phyloP scores from a whole-genome alignment of 192 early-diverging fungal genomes.

The Gamsiella multidivaricata region DNA sequence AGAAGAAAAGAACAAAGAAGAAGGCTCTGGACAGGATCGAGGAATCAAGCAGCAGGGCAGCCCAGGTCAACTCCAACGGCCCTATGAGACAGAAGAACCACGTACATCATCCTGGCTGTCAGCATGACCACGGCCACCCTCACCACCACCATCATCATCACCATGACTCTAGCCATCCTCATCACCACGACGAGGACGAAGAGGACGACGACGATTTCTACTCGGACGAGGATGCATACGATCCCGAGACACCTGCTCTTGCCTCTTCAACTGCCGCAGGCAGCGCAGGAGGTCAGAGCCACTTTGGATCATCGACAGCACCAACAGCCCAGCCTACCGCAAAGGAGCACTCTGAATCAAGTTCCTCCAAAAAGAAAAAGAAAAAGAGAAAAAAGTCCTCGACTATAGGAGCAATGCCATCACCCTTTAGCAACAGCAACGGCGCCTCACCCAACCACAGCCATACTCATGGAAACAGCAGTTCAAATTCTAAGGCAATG shows the following conservation, averaged over 20 bases:
- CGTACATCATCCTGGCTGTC: constrained; percentile 31
- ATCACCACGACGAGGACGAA: constrained; percentile 51
- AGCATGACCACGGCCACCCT: constrained; percentile 29
- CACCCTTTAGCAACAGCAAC: constrained; percentile 8
- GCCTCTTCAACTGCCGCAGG: constrained; percentile 18
- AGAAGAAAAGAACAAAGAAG: constrained; percentile 48
- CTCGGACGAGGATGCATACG: constrained; percentile 61
- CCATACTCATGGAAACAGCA: constrained; percentile 16
- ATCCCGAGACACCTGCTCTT: constrained; percentile 55
- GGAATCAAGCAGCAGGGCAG: constrained; percentile 14
- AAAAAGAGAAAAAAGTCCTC: constrained; percentile 64
- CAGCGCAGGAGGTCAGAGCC: constrained; percentile 12
- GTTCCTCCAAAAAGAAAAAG: constrained; percentile 59
- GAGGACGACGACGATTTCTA: constrained; percentile 58
- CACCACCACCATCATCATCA: constrained; percentile 25
- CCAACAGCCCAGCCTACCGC: constrained; percentile 8
- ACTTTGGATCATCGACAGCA: constrained; percentile 6
- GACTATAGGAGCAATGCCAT: constrained; percentile 12
- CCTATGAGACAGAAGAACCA: constrained; percentile 2
- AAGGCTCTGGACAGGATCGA: constrained; percentile 44
- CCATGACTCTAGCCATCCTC: constrained; percentile 34
- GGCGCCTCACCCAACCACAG: constrained; percentile 22
- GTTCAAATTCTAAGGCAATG: constrained; percentile 19
- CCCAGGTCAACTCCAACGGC: not conserved
- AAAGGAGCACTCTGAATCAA: constrained; percentile 2